phyloP scores from a whole-genome alignment of 176 grass and related monocot species.

The Musa beccarii region DNA sequence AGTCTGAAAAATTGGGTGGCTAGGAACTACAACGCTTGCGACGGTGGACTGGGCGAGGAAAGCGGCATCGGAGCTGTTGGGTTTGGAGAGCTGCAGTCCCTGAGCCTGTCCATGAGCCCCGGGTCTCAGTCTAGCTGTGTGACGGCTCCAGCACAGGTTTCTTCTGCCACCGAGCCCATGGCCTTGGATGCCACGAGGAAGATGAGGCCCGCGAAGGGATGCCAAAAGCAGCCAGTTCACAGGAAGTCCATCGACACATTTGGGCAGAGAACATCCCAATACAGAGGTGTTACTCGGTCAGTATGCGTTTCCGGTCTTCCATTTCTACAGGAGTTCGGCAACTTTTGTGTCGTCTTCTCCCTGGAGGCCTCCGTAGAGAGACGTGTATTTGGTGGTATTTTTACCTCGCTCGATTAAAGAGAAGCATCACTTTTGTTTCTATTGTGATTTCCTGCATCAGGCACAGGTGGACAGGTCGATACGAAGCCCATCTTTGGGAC shows the following conservation, averaged over 20 bases:
- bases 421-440: no score
- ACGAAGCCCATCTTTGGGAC: slow-evolving; percentile 98
- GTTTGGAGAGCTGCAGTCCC: slow-evolving; percentile 45
- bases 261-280: slow-evolving; percentile 93
- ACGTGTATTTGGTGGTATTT: no score
- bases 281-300: slow-evolving; percentile 92
- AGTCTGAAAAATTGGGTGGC: slow-evolving; percentile 35
- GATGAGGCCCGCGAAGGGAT: slow-evolving; percentile 52
- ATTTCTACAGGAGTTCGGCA: no score
- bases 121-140: slow-evolving; percentile 60
- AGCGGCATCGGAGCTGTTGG: slow-evolving; percentile 10
- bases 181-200: slow-evolving; percentile 35
- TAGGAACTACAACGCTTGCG: slow-evolving; percentile 30
- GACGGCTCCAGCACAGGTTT: slow-evolving; percentile 37
- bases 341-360: no score
- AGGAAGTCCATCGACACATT: slow-evolving; percentile 96
- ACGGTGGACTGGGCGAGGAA: slow-evolving; percentile 23
- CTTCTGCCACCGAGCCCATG: slow-evolving; percentile 24
- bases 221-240: slow-evolving; percentile 65
- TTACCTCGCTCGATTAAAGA: no score
- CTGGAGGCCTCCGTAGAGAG: no score
- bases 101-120: slow-evolving; percentile 88
- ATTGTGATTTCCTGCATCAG: slow-evolving; percentile 16
- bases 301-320: not conserved
- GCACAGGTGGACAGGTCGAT: slow-evolving; percentile 97